phyloP scores from a whole-genome alignment of 192 early-diverging fungal species.

The Kickxella alabastrina region DNA sequence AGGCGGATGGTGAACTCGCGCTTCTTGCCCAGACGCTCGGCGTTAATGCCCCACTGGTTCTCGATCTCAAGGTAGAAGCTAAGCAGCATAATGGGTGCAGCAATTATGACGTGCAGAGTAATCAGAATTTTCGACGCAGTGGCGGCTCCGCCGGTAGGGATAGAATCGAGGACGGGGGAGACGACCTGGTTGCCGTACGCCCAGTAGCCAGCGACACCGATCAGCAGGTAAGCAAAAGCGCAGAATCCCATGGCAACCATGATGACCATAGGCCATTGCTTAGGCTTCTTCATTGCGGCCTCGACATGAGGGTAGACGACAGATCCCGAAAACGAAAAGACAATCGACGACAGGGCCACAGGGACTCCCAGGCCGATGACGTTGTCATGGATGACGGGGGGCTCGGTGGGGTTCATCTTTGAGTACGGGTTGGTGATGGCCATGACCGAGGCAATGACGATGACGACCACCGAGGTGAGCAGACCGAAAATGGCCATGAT shows the following conservation, averaged over 20 bases:
- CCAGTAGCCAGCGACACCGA: constrained; percentile 65
- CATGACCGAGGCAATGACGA: constrained; percentile 58
- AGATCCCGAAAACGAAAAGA: constrained; percentile 72
- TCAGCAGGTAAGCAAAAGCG: constrained; percentile 61
- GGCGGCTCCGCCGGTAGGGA: constrained; percentile 57
- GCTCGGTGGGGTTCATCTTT: constrained; percentile 24
- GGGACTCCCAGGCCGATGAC: constrained; percentile 53
- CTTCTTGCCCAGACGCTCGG: constrained; percentile 33
- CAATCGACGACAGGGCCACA: constrained; percentile 63
- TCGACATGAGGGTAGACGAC: constrained; percentile 80
- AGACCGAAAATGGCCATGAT: constrained; percentile 65
- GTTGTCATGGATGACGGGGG: constrained; percentile 17
- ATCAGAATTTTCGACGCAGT: constrained; percentile 69
- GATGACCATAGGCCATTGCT: constrained; percentile 63
- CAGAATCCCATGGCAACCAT: constrained; percentile 56
- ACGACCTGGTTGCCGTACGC: constrained; percentile 61
- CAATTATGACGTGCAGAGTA: constrained; percentile 72
- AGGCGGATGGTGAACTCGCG: constrained; percentile 54
- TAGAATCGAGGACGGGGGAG: constrained; percentile 64
- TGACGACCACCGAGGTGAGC: constrained; percentile 63
- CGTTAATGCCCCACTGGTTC: constrained; percentile 51
- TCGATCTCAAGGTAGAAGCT: constrained; percentile 66
- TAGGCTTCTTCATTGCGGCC: constrained; percentile 65
- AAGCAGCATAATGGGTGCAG: constrained; percentile 71
- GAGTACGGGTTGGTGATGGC: constrained; percentile 42